Base-by-base conservation (phyloP, 768 basidiomycete species). In the Tremella mesenterica region DNA sequence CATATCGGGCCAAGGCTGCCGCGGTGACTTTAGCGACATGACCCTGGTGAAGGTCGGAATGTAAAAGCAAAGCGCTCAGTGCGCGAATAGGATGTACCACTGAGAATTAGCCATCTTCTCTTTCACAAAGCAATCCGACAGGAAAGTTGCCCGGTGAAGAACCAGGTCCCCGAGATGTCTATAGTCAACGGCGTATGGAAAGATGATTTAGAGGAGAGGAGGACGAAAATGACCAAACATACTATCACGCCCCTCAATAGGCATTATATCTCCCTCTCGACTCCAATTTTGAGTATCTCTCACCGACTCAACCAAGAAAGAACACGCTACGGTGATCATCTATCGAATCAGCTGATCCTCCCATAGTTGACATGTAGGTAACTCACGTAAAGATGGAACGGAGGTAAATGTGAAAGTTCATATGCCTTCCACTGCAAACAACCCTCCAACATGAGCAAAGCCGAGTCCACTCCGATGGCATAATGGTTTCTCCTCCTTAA, bases 331-430 rank as follows among this genome's bases (percentile, higher is more conserved):
- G n/a, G 38, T 41, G 38, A 41, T 41, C 38, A 41, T 41, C 38
- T 41, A 41, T n/a, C 14, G 14, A 18, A 41, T 5, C n/a, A 16
- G 23, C 14, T 23, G 38, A 5, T n/a, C 6, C 38, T 18, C 18
- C 33, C 18, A 34, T 18, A 34, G 18, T 23, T 23, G 5, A 41
- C 8, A 41, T 14, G n/a, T 23, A 16, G 23, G 23, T 5, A 8
- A 41, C 38, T 41, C 38, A 41, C 38, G 38, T 41, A 41, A 16
- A 41, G 38, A 41, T 41, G 38, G 38, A 41, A 41, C n/a, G 38
- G 38, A 5, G 38, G 38, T 18, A 41, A 23, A 41, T 41, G n/a
- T 23, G n/a, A 41, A 14, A 41, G 38, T 14, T 41, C n/a, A n/a
- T 4, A n/a, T 23, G n/a, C 38, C n/a, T 5, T 14, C 38, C 38